A percentile compares a stretch with the other conserved stretches of the same genome.
Evolutionary conservation across 306 rosid genomes (phyloP).

Genomic region (Senna tora): DNA sequence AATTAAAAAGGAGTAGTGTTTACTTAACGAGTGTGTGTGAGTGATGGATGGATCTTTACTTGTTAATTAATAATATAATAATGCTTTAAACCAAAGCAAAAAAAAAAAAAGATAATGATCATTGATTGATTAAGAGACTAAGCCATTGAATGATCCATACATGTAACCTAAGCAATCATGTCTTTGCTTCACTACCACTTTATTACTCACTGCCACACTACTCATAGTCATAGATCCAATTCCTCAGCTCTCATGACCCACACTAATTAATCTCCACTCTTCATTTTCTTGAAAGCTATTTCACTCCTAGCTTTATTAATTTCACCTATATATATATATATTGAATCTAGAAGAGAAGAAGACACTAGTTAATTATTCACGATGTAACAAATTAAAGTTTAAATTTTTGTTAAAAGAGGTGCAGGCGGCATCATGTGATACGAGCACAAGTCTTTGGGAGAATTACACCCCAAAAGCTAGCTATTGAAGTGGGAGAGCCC

Average conservation of each 20-base stretch:
- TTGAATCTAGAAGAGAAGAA: too few relatives aligned
- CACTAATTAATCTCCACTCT: neutral
- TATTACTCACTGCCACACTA: neutral
- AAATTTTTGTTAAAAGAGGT: too few relatives aligned
- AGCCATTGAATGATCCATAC: neutral
- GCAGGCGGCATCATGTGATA: too few relatives aligned
- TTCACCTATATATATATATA: too few relatives aligned
- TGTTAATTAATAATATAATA: neutral
- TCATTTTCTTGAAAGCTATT: neutral
- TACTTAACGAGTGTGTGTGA: neutral
- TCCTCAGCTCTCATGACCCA: neutral
- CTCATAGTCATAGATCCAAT: neutral
- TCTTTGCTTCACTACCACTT: slow-evolving; percentile 7
- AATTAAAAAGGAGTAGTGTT: neutral
- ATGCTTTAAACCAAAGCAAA: slow-evolving; percentile 23
- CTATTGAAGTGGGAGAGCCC: too few relatives aligned
- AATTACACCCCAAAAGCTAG: too few relatives aligned
- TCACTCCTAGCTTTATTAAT: neutral
- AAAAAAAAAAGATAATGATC: neutral
- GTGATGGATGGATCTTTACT: neutral
- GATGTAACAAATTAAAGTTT: too few relatives aligned
- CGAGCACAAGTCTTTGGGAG: too few relatives aligned
- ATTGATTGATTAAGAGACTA: slow-evolving; percentile 8
- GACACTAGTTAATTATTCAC: too few relatives aligned
- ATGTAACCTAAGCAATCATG: neutral